Conservation (phyloP, 2,329 filamentous ascomycete genomes). For the Phyllosticta citriasiana region DNA sequence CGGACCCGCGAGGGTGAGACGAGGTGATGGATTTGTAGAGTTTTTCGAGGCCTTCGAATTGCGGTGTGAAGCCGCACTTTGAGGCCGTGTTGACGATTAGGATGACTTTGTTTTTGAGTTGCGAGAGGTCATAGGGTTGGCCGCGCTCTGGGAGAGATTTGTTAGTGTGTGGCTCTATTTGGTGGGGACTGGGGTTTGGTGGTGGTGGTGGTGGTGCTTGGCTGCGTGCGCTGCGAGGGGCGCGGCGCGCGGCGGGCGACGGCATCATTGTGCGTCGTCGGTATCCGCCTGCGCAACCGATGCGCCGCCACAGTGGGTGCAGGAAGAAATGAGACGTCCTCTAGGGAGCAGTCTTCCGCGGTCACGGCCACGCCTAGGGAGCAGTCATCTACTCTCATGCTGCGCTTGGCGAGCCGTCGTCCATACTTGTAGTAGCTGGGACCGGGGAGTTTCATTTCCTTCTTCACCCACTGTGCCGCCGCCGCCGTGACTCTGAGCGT, state of each 20-base stretch:
- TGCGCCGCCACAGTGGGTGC: too few relatives aligned
- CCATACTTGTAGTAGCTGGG: too few relatives aligned
- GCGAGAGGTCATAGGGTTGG: conserved; percentile 55
- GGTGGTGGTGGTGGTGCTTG: conserved; percentile 1
- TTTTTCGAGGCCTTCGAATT: conserved; percentile 83
- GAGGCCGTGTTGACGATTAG: conserved; percentile 96
- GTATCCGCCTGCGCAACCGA: neutral
- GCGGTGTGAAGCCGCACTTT: conserved; percentile 97
- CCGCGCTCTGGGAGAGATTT: conserved; percentile 41
- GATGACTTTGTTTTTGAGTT: conserved; percentile 84
- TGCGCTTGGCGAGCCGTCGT: too few relatives aligned
- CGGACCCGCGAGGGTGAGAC: conserved; percentile 50
- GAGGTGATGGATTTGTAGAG: conserved; percentile 70
- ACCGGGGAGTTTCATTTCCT: too few relatives aligned
- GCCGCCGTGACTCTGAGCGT: neutral
- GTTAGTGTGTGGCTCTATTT: conserved; percentile 11
- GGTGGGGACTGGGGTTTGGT: neutral
- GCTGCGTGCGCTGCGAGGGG: neutral
- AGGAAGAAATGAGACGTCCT: too few relatives aligned
- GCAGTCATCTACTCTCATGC: too few relatives aligned
- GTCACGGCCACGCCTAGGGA: too few relatives aligned
- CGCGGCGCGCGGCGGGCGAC: neutral
- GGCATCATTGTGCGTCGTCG: neutral
- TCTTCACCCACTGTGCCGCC: neutral
- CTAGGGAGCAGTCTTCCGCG: too few relatives aligned